Percentiles rank a stretch among this genome's conserved stretches.
Evolutionary conservation across 1,284 basidiomycete species (phyloP).

Genomic region (Megacollybia platyphylla): DNA sequence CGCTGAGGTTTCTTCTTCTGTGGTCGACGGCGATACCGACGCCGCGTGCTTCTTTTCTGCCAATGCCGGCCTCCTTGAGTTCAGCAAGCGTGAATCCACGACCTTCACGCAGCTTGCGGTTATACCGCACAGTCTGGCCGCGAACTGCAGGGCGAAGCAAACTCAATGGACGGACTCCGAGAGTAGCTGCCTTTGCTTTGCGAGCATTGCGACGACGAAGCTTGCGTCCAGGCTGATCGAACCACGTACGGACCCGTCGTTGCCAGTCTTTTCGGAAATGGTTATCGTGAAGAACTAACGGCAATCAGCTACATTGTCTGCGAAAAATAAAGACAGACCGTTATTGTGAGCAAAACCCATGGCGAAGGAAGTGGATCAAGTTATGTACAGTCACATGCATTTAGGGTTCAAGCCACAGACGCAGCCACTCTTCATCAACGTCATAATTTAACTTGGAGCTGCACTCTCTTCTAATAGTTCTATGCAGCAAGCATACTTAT

Average conservation of each 20-base stretch:
- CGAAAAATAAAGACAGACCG: conserved; percentile 26
- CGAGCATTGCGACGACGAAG: conserved; percentile 91
- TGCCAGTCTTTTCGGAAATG: conserved; percentile 99
- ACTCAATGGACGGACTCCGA: conserved; percentile 87
- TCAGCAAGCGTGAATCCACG: conserved; percentile 94
- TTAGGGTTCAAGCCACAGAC: too few species aligned
- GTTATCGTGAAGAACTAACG: conserved; percentile 75
- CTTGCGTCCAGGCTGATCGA: conserved; percentile 98
- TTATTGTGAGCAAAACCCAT: conserved; percentile 81
- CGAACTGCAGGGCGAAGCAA: conserved; percentile 96
- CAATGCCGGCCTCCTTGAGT: conserved; percentile 94
- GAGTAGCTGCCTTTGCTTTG: conserved; percentile 81
- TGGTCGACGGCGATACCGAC: conserved; percentile 96
- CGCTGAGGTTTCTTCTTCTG: conserved; percentile 92
- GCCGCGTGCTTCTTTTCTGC: conserved; percentile 87
- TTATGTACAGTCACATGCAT: too few species aligned
- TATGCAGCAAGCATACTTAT: too few species aligned
- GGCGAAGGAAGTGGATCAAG: conserved; percentile 6
- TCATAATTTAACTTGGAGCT: too few species aligned
- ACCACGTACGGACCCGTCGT: conserved; percentile 91
- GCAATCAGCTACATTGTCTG: background rate
- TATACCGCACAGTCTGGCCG: conserved; percentile 96
- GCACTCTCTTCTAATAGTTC: too few species aligned
- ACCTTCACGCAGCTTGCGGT: conserved; percentile 94
- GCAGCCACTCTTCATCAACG: too few species aligned